These are phyloP conservation scores for Flaveria bidentis DNA, from an alignment of 129 eudicot genomes.

Conservation along the genomic window DNA sequence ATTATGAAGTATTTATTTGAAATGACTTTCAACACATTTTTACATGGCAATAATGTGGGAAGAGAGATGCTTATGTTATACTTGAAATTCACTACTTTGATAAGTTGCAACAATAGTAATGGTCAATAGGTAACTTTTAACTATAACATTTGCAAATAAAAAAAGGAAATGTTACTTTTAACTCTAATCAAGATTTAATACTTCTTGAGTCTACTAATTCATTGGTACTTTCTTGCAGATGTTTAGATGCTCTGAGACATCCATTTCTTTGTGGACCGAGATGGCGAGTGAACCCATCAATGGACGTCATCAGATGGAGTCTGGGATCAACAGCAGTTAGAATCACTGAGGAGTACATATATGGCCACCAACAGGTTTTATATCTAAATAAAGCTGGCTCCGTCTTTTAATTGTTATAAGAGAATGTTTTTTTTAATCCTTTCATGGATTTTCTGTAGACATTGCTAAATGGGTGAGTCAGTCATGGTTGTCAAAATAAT, in stretches of 20 bases:
- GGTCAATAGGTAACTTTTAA: not conserved
- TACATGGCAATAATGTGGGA: slow-evolving; percentile 2
- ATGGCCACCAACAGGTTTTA: slow-evolving; percentile 81
- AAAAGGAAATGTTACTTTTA: not conserved
- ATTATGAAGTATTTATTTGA: not conserved
- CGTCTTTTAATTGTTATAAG: not conserved
- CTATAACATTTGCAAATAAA: not conserved
- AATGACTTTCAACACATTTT: slow-evolving; percentile 20
- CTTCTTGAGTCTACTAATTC: slow-evolving; percentile 19
- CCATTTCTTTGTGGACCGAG: slow-evolving; percentile 96
- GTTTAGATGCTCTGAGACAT: slow-evolving; percentile 90
- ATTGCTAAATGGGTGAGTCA: not conserved
- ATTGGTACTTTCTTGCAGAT: slow-evolving; percentile 44
- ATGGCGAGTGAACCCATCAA: slow-evolving; percentile 89
- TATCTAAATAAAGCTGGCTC: slow-evolving; percentile 8
- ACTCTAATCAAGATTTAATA: slow-evolving; percentile 12
- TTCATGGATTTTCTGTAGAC: not conserved
- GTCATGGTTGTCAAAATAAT: not conserved
- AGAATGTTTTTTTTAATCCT: not conserved
- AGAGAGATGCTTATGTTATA: slow-evolving; percentile 15
- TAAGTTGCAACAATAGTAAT: not conserved
- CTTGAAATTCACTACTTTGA: not conserved
- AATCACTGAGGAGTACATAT: slow-evolving; percentile 94
- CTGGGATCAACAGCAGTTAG: slow-evolving; percentile 95
- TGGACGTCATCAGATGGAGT: slow-evolving; percentile 93